Evolutionary conservation across 2,329 filamentous ascomycete species (phyloP).

Genomic region (Xylaria sp.): DNA sequence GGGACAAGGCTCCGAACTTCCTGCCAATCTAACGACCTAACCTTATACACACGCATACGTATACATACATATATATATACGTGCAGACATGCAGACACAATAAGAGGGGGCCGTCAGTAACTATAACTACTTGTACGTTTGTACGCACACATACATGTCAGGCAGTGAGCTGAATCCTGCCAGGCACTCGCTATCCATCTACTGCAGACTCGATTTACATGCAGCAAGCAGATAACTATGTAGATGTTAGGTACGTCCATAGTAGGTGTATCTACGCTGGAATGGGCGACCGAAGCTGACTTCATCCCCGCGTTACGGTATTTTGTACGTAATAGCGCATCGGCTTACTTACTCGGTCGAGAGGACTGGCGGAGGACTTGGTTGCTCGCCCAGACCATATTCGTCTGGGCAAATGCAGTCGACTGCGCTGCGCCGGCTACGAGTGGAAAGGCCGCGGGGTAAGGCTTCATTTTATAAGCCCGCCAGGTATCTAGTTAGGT

Average conservation of each 20-base stretch:
- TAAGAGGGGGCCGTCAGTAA: too few relatives aligned
- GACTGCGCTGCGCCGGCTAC: neutral
- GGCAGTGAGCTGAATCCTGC: too few relatives aligned
- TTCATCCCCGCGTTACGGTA: neutral
- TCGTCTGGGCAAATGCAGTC: neutral
- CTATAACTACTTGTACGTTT: too few relatives aligned
- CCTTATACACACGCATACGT: too few relatives aligned
- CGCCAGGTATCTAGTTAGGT: neutral
- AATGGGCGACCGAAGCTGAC: too few relatives aligned
- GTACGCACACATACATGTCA: too few relatives aligned
- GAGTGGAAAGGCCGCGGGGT: slow-evolving; percentile 23
- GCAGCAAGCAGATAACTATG: too few relatives aligned
- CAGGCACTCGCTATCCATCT: too few relatives aligned
- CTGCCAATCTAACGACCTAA: slow-evolving; percentile 8
- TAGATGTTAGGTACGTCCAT: too few relatives aligned
- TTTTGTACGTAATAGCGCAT: slow-evolving; percentile 35
- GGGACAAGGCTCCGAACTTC: slow-evolving; percentile 6
- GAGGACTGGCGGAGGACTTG: slow-evolving; percentile 15
- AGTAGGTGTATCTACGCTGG: neutral
- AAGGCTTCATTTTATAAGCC: slow-evolving; percentile 12
- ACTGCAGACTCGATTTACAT: too few relatives aligned
- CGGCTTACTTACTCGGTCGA: slow-evolving; percentile 17
- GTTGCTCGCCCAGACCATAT: slow-evolving; percentile 1
- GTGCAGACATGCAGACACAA: too few relatives aligned
- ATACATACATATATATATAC: too few relatives aligned